phyloP scores from a whole-genome alignment of 208 protist genomes.

The Leishmania arabica region DNA sequence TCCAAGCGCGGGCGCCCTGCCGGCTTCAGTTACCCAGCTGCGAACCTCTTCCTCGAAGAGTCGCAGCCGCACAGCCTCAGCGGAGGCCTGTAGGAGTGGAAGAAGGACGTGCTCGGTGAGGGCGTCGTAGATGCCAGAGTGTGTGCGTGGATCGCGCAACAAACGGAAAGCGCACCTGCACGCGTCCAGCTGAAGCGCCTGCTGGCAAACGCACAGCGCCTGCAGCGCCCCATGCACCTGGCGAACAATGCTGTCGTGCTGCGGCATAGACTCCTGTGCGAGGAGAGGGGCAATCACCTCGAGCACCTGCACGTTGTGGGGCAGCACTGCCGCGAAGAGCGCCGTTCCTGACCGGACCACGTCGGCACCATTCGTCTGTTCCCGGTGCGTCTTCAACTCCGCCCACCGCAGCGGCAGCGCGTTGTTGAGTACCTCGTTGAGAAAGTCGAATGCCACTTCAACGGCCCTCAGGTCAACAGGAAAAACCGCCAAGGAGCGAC shows the following conservation, averaged over 20 bases:
- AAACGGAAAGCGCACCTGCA: slow-evolving; percentile 3
- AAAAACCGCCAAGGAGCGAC: background rate
- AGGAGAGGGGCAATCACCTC: slow-evolving; percentile 48
- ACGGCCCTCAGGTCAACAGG: background rate
- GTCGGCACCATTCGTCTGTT: slow-evolving; percentile 22
- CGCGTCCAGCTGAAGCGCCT: slow-evolving; percentile 24
- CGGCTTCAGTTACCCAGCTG: slow-evolving; percentile 33
- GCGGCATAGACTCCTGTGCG: slow-evolving; percentile 35
- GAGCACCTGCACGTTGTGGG: slow-evolving; percentile 24
- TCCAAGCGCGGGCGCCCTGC: background rate
- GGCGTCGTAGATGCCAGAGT: slow-evolving; percentile 36
- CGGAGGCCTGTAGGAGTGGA: slow-evolving; percentile 34
- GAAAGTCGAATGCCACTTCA: slow-evolving; percentile 3
- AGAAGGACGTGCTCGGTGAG: slow-evolving; percentile 47
- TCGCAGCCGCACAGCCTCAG: slow-evolving; percentile 5
- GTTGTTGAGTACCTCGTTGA: slow-evolving; percentile 29
- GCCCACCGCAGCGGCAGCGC: slow-evolving; percentile 61
- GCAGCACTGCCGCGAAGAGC: slow-evolving; percentile 20
- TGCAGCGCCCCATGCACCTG: slow-evolving; percentile 23
- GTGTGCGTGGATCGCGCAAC: slow-evolving; percentile 1
- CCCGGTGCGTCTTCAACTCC: slow-evolving; percentile 38
- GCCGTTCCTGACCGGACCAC: slow-evolving; percentile 36
- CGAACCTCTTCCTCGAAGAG: slow-evolving; percentile 47
- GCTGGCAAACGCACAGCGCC: slow-evolving; percentile 3
- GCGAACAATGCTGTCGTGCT: slow-evolving; percentile 9